Evolutionary conservation across 495 filamentous ascomycete species (phyloP).

Genomic region (Evansstolkia leycettana): DNA sequence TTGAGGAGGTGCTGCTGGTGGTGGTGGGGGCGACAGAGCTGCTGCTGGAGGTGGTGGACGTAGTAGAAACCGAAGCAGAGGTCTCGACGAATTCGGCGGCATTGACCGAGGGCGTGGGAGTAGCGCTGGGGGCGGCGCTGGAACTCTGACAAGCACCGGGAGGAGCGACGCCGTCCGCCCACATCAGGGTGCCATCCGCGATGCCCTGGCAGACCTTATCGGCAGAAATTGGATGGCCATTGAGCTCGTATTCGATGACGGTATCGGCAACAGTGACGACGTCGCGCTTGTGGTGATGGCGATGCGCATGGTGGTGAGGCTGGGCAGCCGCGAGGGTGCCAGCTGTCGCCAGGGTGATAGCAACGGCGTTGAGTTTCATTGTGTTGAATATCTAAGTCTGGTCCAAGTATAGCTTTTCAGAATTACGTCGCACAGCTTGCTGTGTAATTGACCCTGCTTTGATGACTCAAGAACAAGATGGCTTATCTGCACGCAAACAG

Average conservation of each 20-base stretch:
- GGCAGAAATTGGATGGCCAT: slow-evolving; percentile 38
- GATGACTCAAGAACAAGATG: background rate
- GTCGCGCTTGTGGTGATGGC: slow-evolving; percentile 25
- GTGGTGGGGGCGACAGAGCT: slow-evolving; percentile 8
- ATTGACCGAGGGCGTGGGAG: slow-evolving; percentile 6
- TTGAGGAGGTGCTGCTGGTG: slow-evolving; percentile 10
- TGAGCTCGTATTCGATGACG: slow-evolving; percentile 48
- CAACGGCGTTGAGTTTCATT: slow-evolving; percentile 37
- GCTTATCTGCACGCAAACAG: background rate
- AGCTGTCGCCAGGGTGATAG: slow-evolving; percentile 31
- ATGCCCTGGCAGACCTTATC: slow-evolving; percentile 52
- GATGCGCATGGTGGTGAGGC: slow-evolving; percentile 31
- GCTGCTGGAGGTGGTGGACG: background rate
- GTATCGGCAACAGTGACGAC: slow-evolving; percentile 22
- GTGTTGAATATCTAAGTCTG: slow-evolving; percentile 6
- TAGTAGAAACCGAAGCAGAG: background rate
- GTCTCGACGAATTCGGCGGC: slow-evolving; percentile 6
- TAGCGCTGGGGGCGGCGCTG: slow-evolving; percentile 9
- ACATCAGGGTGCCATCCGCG: slow-evolving; percentile 35
- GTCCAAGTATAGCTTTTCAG: background rate
- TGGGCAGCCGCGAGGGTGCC: slow-evolving; percentile 33
- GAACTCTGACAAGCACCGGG: slow-evolving; percentile 20
- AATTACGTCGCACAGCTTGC: slow-evolving; percentile 2
- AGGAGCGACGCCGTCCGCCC: slow-evolving; percentile 19
- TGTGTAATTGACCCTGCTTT: too few relatives aligned